A percentile compares a stretch with the other conserved stretches of the same genome.
Conservation (phyloP, 345 rosid species). For the Sonneratia alba region DNA sequence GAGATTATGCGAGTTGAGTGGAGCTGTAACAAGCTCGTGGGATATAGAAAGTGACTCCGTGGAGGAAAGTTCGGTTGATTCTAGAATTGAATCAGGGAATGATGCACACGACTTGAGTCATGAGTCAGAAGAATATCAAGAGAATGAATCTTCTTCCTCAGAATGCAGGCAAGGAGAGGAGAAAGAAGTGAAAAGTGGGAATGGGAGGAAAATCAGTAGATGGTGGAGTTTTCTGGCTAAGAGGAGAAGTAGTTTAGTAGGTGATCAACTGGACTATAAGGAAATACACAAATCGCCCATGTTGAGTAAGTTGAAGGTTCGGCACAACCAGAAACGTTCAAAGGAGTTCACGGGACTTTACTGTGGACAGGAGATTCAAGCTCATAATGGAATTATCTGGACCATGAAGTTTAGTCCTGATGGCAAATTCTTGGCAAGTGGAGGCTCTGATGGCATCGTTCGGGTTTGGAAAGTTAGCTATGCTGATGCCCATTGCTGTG, state of each 20-base stretch:
- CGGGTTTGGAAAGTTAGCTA: conserved; percentile 61
- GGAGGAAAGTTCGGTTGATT: conserved; percentile 10
- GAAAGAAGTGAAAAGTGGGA: conserved; percentile 3
- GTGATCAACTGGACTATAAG: conserved; percentile 1
- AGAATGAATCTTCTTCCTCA: neutral
- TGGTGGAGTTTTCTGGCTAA: conserved; percentile 43
- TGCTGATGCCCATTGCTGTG: conserved; percentile 22
- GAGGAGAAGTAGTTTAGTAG: conserved; percentile 10
- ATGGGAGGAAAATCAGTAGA: conserved; percentile 27
- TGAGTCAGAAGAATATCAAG: conserved; percentile 22
- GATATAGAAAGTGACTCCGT: conserved; percentile 1
- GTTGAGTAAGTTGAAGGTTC: conserved; percentile 42
- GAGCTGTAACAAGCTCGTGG: conserved; percentile 34
- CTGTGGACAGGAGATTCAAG: conserved; percentile 52
- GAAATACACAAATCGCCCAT: conserved; percentile 10
- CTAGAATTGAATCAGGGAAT: conserved; percentile 30
- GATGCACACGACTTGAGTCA: conserved; percentile 35
- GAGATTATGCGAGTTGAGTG: conserved; percentile 37
- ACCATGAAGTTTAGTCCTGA: conserved; percentile 82
- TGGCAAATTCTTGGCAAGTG: conserved; percentile 67
- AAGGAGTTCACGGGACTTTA: conserved; percentile 63
- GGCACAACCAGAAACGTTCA: conserved; percentile 49
- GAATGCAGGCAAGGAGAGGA: neutral
- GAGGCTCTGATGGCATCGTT: conserved; percentile 76
- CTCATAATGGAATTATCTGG: conserved; percentile 66